Evolutionary conservation across 2,329 filamentous ascomycete species (phyloP).

Genomic region (Cercospora sp.): DNA sequence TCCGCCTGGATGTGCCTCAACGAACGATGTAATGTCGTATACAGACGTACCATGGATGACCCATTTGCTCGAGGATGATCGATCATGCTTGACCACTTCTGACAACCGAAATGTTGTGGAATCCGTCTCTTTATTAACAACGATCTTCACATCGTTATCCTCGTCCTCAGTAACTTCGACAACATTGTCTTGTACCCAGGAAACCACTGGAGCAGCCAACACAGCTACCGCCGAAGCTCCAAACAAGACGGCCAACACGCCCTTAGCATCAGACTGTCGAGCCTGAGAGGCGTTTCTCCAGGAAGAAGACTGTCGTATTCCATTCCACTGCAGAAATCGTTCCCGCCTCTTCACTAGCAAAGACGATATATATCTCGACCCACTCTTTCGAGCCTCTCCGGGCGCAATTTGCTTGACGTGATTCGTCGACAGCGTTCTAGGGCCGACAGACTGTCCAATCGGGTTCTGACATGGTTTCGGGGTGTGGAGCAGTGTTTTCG

Average conservation of each 20-base stretch:
- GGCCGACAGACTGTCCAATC: slow-evolving; percentile 16
- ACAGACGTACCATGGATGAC: slow-evolving; percentile 64
- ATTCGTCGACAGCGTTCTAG: slow-evolving; percentile 21
- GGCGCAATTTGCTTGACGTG: slow-evolving; percentile 25
- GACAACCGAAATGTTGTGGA: slow-evolving; percentile 26
- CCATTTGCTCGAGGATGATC: slow-evolving; percentile 58
- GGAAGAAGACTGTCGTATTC: slow-evolving; percentile 18
- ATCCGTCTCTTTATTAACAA: neutral
- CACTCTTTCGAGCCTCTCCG: slow-evolving; percentile 22
- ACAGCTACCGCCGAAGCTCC: slow-evolving; percentile 28
- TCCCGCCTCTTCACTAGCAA: slow-evolving; percentile 16
- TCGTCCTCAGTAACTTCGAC: slow-evolving; percentile 6
- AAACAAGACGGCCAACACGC: slow-evolving; percentile 23
- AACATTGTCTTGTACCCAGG: slow-evolving; percentile 18
- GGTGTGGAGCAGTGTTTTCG: slow-evolving; percentile 18
- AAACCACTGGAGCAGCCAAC: slow-evolving; percentile 24
- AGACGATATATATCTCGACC: slow-evolving; percentile 7
- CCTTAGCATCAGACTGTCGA: slow-evolving; percentile 23
- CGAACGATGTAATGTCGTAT: slow-evolving; percentile 71
- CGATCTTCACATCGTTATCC: neutral
- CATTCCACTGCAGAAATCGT: slow-evolving; percentile 22
- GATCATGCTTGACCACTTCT: slow-evolving; percentile 40
- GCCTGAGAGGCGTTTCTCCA: slow-evolving; percentile 19
- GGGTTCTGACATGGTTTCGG: slow-evolving; percentile 7
- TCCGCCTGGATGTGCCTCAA: slow-evolving; percentile 65